These are phyloP conservation scores for Paramecium sexaurelia DNA, from an alignment of 73 alveolate species.

Conservation along the genomic window DNA sequence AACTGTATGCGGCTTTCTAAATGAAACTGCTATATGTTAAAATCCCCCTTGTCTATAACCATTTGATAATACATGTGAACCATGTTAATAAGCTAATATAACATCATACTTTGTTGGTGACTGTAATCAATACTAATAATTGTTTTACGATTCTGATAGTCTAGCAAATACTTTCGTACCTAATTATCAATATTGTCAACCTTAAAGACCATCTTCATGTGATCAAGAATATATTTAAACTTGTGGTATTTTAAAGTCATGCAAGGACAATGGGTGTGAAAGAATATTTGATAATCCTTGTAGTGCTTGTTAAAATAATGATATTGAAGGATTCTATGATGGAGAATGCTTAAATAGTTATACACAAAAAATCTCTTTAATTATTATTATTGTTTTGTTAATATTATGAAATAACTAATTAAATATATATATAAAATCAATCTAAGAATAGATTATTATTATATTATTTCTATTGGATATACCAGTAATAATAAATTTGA, in stretches of 20 bases:
- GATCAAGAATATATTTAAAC: neutral
- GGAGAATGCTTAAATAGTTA: neutral
- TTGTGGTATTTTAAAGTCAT: neutral
- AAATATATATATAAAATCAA: neutral
- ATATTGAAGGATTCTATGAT: constrained; percentile 4
- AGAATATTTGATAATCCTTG: neutral
- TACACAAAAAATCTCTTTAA: neutral
- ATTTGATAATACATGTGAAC: neutral
- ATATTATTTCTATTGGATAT: neutral
- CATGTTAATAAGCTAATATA: constrained; percentile 10
- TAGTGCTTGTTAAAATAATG: neutral
- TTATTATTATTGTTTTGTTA: neutral
- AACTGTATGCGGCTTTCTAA: neutral
- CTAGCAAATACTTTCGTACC: neutral
- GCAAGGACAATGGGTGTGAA: neutral
- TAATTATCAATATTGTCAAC: neutral
- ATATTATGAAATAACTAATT: neutral
- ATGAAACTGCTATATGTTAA: neutral
- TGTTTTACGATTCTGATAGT: neutral
- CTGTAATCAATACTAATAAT: neutral
- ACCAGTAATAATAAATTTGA: neutral
- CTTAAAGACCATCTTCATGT: neutral
- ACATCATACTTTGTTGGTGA: constrained; percentile 14
- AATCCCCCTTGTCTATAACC: constrained; percentile 38
- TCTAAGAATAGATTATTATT: neutral